A percentile compares a stretch with the other conserved stretches of the same genome.
phyloP scores from a whole-genome alignment of 805 yeast species.

The Wickerhamomyces silvicola region DNA sequence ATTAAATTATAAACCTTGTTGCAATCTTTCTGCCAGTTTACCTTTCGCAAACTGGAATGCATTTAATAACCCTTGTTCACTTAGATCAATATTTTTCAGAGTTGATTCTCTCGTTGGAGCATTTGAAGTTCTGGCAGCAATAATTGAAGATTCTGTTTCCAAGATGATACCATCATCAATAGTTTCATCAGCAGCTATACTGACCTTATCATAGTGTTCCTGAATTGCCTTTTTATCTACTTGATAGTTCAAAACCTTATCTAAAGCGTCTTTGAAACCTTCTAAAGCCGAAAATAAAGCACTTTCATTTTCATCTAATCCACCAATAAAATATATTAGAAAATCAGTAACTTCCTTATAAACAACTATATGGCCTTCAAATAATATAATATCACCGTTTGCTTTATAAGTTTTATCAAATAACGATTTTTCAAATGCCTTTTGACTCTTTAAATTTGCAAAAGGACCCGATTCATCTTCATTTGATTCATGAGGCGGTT shows the following conservation, averaged over 20 bases:
- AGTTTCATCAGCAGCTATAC: slow-evolving; percentile 85
- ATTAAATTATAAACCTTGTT: slow-evolving; percentile 30
- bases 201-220: slow-evolving; percentile 80
- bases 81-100: slow-evolving; percentile 53
- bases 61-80: slow-evolving; percentile 71
- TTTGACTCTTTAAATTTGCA: slow-evolving; percentile 54
- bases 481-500: slow-evolving; percentile 46
- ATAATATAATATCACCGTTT: slow-evolving; percentile 72
- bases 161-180: slow-evolving; percentile 90
- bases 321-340: slow-evolving; percentile 64
- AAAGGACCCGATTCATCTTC: slow-evolving; percentile 26
- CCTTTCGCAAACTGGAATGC: slow-evolving; percentile 87
- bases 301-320: slow-evolving; percentile 78
- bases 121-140: slow-evolving; percentile 86
- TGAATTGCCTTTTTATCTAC: slow-evolving; percentile 73
- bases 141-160: slow-evolving; percentile 82
- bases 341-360: slow-evolving; percentile 82
- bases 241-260: slow-evolving; percentile 57
- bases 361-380: slow-evolving; percentile 74
- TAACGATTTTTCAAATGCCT: slow-evolving; percentile 66
- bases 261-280: slow-evolving; percentile 78
- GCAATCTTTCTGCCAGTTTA: slow-evolving; percentile 49
- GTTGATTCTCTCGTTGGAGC: slow-evolving; percentile 69
- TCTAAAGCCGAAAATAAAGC: slow-evolving; percentile 67
- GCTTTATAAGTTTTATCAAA: slow-evolving; percentile 74